Base-by-base conservation (phyloP, 805 yeast species). In the Groenewaldozyma tartarivorans region DNA sequence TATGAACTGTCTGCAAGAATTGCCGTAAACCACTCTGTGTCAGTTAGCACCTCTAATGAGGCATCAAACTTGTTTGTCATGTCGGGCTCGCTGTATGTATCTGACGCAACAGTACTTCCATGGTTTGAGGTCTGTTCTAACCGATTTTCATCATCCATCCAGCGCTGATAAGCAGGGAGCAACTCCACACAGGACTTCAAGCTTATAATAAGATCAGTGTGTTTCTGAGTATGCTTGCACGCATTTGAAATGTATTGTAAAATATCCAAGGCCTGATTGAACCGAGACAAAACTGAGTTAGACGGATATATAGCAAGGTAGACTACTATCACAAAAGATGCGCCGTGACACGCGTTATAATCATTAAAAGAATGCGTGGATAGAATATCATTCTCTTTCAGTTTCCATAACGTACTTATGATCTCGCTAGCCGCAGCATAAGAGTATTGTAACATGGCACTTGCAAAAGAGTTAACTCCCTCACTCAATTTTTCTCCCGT, bases 1-100 rank as follows among this genome's bases (percentile, higher is more conserved):
- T 22, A 36, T 13, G 39, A 36, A 16, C 19, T 20, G 33, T 36
- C 39, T 5, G 39, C 33, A 4, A 36, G 11, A n/a, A 36, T 36
- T 29, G 39, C 24, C 6, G 19, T 24, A 20, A 36, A 36, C 7
- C 33, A 36, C 4, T 36, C 39, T n/a, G 33, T 20, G 39, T 20
- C 27, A 3, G 33, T 20, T 3, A 36, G 34, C 3, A n/a, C 31
- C 18, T 26, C 33, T 24, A 36, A 27, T 13, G 22, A 15, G 6
- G 17, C 33, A 27, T 36, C 39, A n/a, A 36, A 17, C 3, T 16
- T 16, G 22, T 17, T 33, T 24, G 13, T 18, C n/a, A 5, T n/a
- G 6, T 33, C 22, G 20, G 36, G 17, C 7, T 13, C 34, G 34
- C 17, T 13, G 15, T 11, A n/a, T 11, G n/a, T 11, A 7, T n/a